A percentile compares a stretch with the other conserved stretches of the same genome.
Conservation (phyloP, 306 rosid genomes). For the Cajanus cajan region DNA sequence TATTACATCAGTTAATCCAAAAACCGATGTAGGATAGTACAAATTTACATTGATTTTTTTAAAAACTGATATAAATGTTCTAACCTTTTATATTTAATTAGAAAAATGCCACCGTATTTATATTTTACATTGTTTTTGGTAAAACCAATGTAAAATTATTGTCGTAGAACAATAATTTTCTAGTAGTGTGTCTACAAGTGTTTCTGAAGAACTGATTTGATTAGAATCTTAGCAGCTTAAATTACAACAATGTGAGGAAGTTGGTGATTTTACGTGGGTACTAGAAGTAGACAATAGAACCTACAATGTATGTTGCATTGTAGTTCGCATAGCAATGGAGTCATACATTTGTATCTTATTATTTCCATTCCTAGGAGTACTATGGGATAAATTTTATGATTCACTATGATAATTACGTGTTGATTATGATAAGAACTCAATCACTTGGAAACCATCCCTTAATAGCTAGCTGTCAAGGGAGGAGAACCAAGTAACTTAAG, state of each 20-base stretch:
- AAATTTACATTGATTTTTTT: too few relatives aligned
- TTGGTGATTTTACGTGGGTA: constrained; percentile 88
- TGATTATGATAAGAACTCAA: not conserved
- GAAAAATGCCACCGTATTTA: too few relatives aligned
- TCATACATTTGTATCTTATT: too few relatives aligned
- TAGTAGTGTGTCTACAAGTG: constrained; percentile 74
- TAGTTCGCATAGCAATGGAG: too few relatives aligned
- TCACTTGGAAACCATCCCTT: not conserved
- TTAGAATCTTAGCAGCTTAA: constrained; percentile 62
- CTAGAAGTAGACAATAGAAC: not conserved
- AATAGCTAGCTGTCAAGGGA: not conserved
- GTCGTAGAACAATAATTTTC: too few relatives aligned
- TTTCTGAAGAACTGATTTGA: constrained; percentile 76
- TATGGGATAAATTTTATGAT: not conserved
- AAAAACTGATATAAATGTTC: too few relatives aligned
- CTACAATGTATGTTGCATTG: not conserved
- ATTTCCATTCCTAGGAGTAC: too few relatives aligned
- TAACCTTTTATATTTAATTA: too few relatives aligned
- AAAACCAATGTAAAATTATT: too few relatives aligned
- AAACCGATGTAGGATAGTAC: too few relatives aligned
- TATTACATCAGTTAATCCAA: too few relatives aligned
- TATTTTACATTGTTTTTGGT: too few relatives aligned
- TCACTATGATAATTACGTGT: not conserved
- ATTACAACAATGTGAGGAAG: constrained; percentile 66
- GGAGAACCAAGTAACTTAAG: not conserved